phyloP scores from a whole-genome alignment of 345 rosid genomes.

The Erysimum cheiranthoides region DNA sequence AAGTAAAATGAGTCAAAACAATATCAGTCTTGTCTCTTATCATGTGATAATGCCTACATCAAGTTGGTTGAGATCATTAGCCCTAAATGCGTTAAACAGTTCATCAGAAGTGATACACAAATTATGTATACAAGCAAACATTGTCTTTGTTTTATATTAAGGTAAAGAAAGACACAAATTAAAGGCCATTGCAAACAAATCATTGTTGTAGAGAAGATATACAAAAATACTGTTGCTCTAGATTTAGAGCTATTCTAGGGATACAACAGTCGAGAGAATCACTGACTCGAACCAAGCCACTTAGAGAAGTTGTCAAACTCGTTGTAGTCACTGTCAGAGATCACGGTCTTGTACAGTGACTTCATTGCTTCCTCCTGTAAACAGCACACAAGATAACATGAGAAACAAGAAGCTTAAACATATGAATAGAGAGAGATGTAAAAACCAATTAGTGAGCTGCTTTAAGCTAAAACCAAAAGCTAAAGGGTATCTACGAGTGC shows the following conservation, averaged over 20 bases:
- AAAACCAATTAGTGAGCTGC: background rate
- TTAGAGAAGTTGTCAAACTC: background rate
- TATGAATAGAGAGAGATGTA: background rate
- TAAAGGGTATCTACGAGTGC: too few species aligned
- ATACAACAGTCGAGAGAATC: background rate
- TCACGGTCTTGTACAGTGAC: background rate
- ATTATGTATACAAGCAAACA: too few species aligned
- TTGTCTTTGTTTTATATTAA: background rate
- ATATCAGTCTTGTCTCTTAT: too few species aligned
- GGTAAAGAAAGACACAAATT: background rate
- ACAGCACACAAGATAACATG: background rate
- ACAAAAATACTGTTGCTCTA: background rate
- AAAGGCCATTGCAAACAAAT: too few species aligned
- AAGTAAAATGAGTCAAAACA: background rate
- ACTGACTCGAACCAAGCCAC: background rate
- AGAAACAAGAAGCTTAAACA: background rate
- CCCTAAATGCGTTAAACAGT: background rate
- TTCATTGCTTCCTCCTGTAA: background rate
- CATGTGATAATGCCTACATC: background rate
- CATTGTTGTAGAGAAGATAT: background rate
- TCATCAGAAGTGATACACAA: background rate
- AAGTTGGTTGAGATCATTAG: background rate
- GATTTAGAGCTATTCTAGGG: background rate
- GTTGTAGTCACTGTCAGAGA: background rate
- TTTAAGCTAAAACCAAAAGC: too few species aligned